Percentiles rank a stretch among this genome's conserved stretches.
Conservation (phyloP, 2,329 filamentous ascomycete species). For the Fusarium dlaminii region DNA sequence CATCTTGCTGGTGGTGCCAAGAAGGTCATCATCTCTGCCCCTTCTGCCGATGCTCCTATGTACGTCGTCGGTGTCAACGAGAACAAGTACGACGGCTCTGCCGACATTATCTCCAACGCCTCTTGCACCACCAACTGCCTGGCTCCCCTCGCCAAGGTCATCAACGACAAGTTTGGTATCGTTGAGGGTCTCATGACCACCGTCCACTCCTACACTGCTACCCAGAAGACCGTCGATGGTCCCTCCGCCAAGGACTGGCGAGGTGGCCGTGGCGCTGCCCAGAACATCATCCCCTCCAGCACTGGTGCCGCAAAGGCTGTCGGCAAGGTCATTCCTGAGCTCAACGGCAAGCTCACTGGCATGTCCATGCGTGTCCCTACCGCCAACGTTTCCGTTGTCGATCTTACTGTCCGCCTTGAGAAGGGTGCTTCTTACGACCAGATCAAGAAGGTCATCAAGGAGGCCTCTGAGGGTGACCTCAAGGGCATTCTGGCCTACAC, state of each 20-base stretch:
- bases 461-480: constrained; percentile 81
- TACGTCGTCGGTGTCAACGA: constrained; percentile 99
- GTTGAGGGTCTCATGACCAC: constrained; percentile 99
- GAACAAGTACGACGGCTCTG: constrained; percentile 87
- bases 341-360: constrained; percentile 99
- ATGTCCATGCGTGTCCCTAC: constrained; percentile 99
- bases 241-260: constrained; percentile 99
- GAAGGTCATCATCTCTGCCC: constrained; percentile 95
- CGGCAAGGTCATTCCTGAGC: constrained; percentile 97
- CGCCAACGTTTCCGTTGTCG: constrained; percentile 98
- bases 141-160: constrained; percentile 98
- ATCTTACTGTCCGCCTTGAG: constrained; percentile 93
- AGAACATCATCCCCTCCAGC: constrained; percentile 99
- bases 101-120: constrained; percentile 97
- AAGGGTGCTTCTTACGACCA: constrained; percentile 88
- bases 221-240: constrained; percentile 99
- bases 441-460: constrained; percentile 94
- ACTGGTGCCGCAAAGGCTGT: constrained; percentile 99
- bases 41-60: constrained; percentile 97
- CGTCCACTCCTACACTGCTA: constrained; percentile 99
- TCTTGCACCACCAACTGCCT: constrained; percentile 99
- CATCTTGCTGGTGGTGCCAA: constrained; percentile 98
- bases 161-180: constrained; percentile 98
- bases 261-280: constrained; percentile 96
- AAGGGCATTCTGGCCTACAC: constrained; percentile 96